Evolutionary conservation across 257 asterid genomes (phyloP).

Genomic region (Gentiana dahurica): DNA sequence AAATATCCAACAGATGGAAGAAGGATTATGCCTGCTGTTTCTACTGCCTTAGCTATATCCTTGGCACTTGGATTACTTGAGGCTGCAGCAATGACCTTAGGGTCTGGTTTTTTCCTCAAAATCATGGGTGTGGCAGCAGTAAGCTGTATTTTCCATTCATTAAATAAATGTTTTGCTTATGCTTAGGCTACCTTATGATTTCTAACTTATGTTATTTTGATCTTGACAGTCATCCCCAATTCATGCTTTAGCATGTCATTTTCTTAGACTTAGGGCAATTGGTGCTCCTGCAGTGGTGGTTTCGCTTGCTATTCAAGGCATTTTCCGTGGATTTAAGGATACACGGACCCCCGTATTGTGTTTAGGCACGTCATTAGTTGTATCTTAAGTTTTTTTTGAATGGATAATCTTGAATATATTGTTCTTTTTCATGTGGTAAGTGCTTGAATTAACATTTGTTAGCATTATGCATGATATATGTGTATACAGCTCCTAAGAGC

Average conservation of each 20-base stretch:
- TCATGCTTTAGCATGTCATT: conserved; percentile 27
- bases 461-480: too few relatives aligned
- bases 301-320: conserved; percentile 34
- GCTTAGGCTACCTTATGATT: too few relatives aligned
- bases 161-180: too few relatives aligned
- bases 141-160: background rate
- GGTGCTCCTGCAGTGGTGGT: conserved; percentile 46
- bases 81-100: conserved; percentile 26
- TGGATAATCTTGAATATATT: too few relatives aligned
- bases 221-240: conserved; percentile 26
- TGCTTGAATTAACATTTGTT: too few relatives aligned
- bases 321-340: conserved; percentile 35
- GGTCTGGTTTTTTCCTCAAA: conserved; percentile 23
- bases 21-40: conserved; percentile 22
- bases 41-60: conserved; percentile 27
- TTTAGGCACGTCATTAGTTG: conserved; percentile 22
- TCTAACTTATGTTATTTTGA: background rate
- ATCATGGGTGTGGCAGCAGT: conserved; percentile 27
- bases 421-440: too few relatives aligned
- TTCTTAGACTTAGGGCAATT: conserved; percentile 39
- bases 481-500: too few relatives aligned
- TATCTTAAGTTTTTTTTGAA: background rate
- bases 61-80: conserved; percentile 24
- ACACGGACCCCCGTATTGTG: conserved; percentile 32
- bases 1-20: conserved; percentile 11